Evolutionary conservation across 2,329 filamentous ascomycete genomes (phyloP).

Genomic region (Hypoxylon sp.): DNA sequence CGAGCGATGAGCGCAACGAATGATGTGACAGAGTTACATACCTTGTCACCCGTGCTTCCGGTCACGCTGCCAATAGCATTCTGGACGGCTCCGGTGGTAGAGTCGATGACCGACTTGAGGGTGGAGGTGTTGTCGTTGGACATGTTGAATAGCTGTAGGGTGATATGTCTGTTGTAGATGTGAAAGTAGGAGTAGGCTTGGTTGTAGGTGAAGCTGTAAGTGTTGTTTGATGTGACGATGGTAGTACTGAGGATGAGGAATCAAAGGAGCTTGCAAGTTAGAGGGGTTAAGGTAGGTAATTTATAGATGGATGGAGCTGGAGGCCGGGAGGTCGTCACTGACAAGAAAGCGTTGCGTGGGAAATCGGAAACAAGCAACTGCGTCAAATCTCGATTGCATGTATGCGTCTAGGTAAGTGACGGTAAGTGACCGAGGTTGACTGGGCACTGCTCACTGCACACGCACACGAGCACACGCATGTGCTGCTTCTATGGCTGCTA

Average conservation of each 20-base stretch:
- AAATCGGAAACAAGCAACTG: slow-evolving; percentile 18
- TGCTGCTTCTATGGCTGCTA: no score
- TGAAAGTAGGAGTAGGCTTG: not conserved
- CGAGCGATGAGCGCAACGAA: no score
- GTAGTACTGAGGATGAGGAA: not conserved
- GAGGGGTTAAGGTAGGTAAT: slow-evolving; percentile 5
- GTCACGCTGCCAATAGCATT: slow-evolving; percentile 75
- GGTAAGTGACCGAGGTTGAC: slow-evolving; percentile 28
- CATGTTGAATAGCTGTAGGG: slow-evolving; percentile 45
- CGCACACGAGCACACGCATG: no score
- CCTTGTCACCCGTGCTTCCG: slow-evolving; percentile 73
- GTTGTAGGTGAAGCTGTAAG: not conserved
- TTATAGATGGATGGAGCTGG: slow-evolving; percentile 3
- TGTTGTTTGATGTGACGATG: not conserved
- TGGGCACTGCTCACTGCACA: no score
- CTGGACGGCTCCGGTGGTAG: slow-evolving; percentile 76
- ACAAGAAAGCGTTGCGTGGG: slow-evolving; percentile 7
- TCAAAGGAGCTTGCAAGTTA: not conserved
- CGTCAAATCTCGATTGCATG: no score
- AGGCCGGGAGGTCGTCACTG: no score
- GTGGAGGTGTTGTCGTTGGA: slow-evolving; percentile 70
- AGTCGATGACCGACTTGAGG: slow-evolving; percentile 78
- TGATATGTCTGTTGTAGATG: slow-evolving; percentile 37
- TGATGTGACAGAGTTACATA: slow-evolving; percentile 39
- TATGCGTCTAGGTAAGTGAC: not conserved